phyloP scores from a whole-genome alignment of 2,329 filamentous ascomycete genomes.

The Scytalidium lignicola region DNA sequence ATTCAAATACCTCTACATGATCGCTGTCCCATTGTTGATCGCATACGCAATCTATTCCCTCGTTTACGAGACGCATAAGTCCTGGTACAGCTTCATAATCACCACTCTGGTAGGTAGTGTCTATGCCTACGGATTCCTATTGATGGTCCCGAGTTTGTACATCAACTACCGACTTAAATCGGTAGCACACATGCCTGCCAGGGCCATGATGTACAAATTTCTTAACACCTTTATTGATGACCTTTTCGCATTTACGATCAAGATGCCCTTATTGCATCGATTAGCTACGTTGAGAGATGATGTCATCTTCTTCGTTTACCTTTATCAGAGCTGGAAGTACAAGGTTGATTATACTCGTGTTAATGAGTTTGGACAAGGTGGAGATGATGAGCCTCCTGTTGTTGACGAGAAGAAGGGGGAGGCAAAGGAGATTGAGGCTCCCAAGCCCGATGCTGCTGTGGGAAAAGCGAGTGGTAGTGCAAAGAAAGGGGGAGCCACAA shows the following conservation, averaged over 20 bases:
- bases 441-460: conserved; percentile 9
- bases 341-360: conserved; percentile 85
- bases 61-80: conserved; percentile 91
- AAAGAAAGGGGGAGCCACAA: conserved; percentile 42
- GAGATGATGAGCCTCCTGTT: conserved; percentile 66
- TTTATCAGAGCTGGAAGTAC: conserved; percentile 94
- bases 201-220: conserved; percentile 98
- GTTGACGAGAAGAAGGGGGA: conserved; percentile 43
- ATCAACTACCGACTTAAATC: conserved; percentile 98
- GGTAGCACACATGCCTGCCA: conserved; percentile 93
- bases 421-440: conserved; percentile 28
- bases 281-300: conserved; percentile 91
- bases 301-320: conserved; percentile 95
- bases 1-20: conserved; percentile 93
- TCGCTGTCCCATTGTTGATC: conserved; percentile 80
- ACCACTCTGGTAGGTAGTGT: conserved; percentile 92
- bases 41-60: conserved; percentile 91
- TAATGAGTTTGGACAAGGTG: conserved; percentile 97
- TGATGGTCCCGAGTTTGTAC: conserved; percentile 97
- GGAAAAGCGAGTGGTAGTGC: conserved; percentile 35
- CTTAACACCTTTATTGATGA: conserved; percentile 99
- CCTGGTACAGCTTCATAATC: conserved; percentile 96
- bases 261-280: conserved; percentile 93
- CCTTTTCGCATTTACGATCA: conserved; percentile 97
- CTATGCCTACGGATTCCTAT: conserved; percentile 96